A percentile compares a stretch with the other conserved stretches of the same genome.
Evolutionary conservation across 192 early-diverging fungal genomes (phyloP).

Genomic region (Coemansia sp.): DNA sequence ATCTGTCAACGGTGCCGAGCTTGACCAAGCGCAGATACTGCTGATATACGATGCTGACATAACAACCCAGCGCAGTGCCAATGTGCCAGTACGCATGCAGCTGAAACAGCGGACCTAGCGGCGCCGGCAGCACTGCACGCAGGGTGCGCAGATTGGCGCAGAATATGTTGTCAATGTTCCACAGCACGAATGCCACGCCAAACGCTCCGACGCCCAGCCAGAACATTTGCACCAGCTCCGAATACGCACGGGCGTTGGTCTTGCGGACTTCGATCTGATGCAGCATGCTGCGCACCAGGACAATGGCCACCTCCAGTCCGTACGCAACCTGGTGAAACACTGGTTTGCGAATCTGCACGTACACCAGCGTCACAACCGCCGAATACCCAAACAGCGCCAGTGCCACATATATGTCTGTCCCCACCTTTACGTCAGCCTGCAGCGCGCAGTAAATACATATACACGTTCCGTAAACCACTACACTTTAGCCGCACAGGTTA

Average conservation of each 20-base stretch:
- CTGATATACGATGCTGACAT: constrained; percentile 58
- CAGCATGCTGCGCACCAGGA: constrained; percentile 54
- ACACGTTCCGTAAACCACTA: constrained; percentile 63
- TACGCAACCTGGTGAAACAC: constrained; percentile 65
- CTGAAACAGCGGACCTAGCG: constrained; percentile 58
- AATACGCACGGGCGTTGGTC: constrained; percentile 37
- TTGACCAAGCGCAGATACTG: constrained; percentile 58
- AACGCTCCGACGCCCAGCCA: constrained; percentile 46
- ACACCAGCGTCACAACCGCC: constrained; percentile 48
- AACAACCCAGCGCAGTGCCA: constrained; percentile 59
- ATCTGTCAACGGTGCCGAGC: constrained; percentile 42
- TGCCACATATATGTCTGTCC: constrained; percentile 42
- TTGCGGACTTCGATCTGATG: constrained; percentile 46
- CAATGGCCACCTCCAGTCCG: constrained; percentile 53
- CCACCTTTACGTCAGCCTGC: constrained; percentile 35
- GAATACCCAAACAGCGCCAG: constrained; percentile 45
- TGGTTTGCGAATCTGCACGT: constrained; percentile 62
- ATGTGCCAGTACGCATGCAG: constrained; percentile 73
- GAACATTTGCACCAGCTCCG: constrained; percentile 40
- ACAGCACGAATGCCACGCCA: constrained; percentile 62
- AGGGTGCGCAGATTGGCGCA: constrained; percentile 59
- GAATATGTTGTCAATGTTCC: constrained; percentile 79
- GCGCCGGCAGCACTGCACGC: constrained; percentile 52
- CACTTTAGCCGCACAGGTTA: background rate
- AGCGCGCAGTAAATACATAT: constrained; percentile 46